Percentiles rank a stretch among this genome's conserved stretches.
Conservation (phyloP, 345 rosid species). For the Salix arbutifolia region DNA sequence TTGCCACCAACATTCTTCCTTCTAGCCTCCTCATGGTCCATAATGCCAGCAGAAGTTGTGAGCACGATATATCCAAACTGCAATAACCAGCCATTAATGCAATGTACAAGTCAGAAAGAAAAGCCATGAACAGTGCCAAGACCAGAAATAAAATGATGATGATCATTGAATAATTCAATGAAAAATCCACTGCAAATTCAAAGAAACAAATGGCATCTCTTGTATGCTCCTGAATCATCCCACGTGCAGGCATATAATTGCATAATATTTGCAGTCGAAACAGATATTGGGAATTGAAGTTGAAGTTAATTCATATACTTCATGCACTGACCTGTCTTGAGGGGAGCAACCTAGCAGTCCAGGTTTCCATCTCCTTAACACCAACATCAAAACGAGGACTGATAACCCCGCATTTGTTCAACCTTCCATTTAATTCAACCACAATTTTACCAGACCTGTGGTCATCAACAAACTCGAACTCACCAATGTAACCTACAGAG, state of each 20-base stretch:
- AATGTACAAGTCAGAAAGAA: neutral
- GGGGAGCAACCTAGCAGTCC: slow-evolving; percentile 34
- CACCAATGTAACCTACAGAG: slow-evolving; percentile 28
- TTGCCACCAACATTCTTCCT: slow-evolving; percentile 38
- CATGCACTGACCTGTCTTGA: slow-evolving; percentile 26
- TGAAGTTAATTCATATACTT: neutral
- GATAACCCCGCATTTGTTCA: slow-evolving; percentile 35
- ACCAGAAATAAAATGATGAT: no score
- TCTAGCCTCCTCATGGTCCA: slow-evolving; percentile 37
- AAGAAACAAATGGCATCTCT: neutral
- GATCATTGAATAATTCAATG: neutral
- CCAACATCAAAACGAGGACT: slow-evolving; percentile 34
- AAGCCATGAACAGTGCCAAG: neutral
- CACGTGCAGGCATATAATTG: neutral
- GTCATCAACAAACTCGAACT: slow-evolving; percentile 32
- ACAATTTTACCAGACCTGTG: slow-evolving; percentile 35
- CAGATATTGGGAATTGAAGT: neutral
- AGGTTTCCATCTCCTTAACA: slow-evolving; percentile 31
- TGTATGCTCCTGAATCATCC: neutral
- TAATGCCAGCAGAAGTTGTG: slow-evolving; percentile 35
- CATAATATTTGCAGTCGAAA: neutral
- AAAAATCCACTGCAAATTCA: no score
- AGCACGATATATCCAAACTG: slow-evolving; percentile 34
- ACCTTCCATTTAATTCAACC: slow-evolving; percentile 27
- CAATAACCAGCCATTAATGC: neutral